Base-by-base conservation (phyloP, 2,329 filamentous ascomycete genomes). In the Akanthomyces dipterigenus region DNA sequence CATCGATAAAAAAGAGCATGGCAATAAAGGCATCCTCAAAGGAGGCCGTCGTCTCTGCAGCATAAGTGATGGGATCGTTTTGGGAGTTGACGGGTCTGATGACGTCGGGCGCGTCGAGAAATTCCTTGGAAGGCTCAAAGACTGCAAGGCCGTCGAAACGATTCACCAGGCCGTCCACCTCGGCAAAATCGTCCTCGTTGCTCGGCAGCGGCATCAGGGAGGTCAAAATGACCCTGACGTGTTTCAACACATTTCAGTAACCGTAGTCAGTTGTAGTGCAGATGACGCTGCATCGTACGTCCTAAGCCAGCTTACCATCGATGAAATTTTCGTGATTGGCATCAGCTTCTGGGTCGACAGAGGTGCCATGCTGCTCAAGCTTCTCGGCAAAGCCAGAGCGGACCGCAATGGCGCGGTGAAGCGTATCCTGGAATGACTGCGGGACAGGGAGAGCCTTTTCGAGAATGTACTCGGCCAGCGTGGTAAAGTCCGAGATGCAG, bases 61-160 rank as follows among this genome's bases (percentile, higher is more conserved):
- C 22, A 69, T 71, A 18, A 62, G 48, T 50, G 65, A 66, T n/a
- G 72, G 66, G 60, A 70, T 72, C 20, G 43, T 42, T n/a, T 70
- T 69, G 57, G 72, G 65, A 18, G 69, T 68, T 24, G 67, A 54
- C 20, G 69, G 51, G 49, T 73, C 72, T 54, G 70, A 67, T 38
- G 73, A 57, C 31, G 72, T 64, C 62, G 69, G 72, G 51, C 67
- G 64, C 1, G 68, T 53, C 55, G 66, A 67, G 64, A 70, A 71
- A 54, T 68, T 65, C 8, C 0, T 63, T 58, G 31, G 65, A 56
- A 24, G 42, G 42, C 9, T 20, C 42, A 14, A n/a, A 22, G 4
- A 45, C 20, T 6, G 5, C 42, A 7, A 20, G 42, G 18, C 42
- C 42, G 5, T 6, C 18, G 20, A 45, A 45, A 2, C 20, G 42